Evolutionary conservation across 208 protist genomes (phyloP).

Genomic region (Angomonas ambiguus): DNA sequence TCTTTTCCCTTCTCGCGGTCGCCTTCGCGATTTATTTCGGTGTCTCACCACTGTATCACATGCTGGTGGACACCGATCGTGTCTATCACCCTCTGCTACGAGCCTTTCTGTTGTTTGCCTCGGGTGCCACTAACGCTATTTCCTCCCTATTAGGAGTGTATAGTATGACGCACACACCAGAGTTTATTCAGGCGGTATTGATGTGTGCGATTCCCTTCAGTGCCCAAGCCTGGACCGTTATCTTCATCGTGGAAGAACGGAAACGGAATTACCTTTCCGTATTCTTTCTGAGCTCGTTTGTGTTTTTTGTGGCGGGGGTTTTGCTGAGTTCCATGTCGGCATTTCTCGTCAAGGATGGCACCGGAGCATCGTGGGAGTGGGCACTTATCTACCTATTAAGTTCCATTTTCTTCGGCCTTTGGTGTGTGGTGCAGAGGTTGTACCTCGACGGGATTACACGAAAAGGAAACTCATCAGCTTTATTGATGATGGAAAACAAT

Average conservation of each 20-base stretch:
- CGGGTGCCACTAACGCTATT: constrained; percentile 56
- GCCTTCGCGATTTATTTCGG: constrained; percentile 43
- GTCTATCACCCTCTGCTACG: constrained; percentile 44
- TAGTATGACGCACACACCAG: constrained; percentile 65
- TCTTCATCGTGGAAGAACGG: constrained; percentile 68
- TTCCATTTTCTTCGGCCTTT: constrained; percentile 66
- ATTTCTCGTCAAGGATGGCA: constrained; percentile 35
- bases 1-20: constrained; percentile 30
- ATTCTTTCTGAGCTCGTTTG: constrained; percentile 56
- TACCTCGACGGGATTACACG: constrained; percentile 43
- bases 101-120: constrained; percentile 66
- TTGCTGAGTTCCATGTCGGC: constrained; percentile 48
- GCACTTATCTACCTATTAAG: constrained; percentile 65
- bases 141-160: constrained; percentile 52
- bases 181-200: constrained; percentile 76
- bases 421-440: constrained; percentile 77
- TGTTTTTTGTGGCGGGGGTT: constrained; percentile 62
- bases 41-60: constrained; percentile 32
- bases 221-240: constrained; percentile 68
- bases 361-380: constrained; percentile 40
- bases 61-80: constrained; percentile 52
- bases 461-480: neutral
- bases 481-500: neutral
- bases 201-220: constrained; percentile 70
- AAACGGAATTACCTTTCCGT: constrained; percentile 68